Evolutionary conservation across 108 stramenopile genomes (phyloP).

Genomic region (Fragilaria radians): DNA sequence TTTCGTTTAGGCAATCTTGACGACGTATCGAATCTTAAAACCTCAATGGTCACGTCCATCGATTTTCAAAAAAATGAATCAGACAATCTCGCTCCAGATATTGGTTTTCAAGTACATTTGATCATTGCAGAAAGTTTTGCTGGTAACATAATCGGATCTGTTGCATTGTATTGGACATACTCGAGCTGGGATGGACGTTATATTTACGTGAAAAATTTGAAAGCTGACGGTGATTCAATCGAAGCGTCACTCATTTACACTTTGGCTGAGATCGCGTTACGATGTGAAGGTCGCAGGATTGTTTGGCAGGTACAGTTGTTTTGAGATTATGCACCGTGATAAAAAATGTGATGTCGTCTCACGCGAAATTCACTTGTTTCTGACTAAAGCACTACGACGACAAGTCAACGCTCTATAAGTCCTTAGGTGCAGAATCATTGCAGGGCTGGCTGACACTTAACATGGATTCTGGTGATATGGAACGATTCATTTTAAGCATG

Average conservation of each 20-base stretch:
- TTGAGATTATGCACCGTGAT: too few species aligned
- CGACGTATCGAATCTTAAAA: background rate
- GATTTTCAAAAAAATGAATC: background rate
- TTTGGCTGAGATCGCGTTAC: background rate
- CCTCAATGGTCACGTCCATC: background rate
- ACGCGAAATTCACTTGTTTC: too few species aligned
- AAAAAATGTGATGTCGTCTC: too few species aligned
- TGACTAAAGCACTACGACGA: background rate
- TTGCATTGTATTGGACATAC: conserved; percentile 29
- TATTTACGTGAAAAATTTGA: conserved; percentile 18
- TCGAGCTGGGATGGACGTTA: conserved; percentile 34
- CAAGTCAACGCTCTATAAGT: background rate
- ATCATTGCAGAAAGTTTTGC: background rate
- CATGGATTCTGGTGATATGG: background rate
- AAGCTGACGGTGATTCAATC: background rate
- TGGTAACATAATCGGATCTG: background rate
- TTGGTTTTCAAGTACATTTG: background rate
- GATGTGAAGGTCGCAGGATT: background rate
- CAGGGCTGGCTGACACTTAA: background rate
- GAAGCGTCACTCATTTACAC: background rate
- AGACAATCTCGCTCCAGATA: background rate
- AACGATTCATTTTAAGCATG: too few species aligned
- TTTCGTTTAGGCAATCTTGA: background rate
- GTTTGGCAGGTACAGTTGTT: background rate
- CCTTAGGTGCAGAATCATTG: background rate